Percentiles rank a stretch among this genome's conserved stretches.
Conservation (phyloP, 192 early-diverging fungal species). For the Funneliformis mosseae region DNA sequence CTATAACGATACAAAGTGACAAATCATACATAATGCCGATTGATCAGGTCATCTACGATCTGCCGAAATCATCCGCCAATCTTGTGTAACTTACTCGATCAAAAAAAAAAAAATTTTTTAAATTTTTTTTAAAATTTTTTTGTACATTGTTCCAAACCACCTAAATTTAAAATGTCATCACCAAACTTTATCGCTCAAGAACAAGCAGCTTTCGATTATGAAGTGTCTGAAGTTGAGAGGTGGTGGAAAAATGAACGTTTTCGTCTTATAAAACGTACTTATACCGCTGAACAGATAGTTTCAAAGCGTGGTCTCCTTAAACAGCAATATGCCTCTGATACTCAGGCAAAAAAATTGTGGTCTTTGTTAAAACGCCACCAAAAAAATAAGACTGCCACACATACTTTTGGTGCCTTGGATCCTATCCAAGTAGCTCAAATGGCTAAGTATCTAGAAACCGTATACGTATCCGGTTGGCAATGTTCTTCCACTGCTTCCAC, state of each 20-base stretch:
- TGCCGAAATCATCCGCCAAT: too few species aligned
- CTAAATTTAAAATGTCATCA: constrained; percentile 33
- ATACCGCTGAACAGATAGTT: constrained; percentile 74
- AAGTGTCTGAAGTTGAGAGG: constrained; percentile 81
- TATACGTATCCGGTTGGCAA: constrained; percentile 92
- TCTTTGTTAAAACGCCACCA: constrained; percentile 76
- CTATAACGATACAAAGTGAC: too few species aligned
- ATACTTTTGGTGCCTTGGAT: constrained; percentile 95
- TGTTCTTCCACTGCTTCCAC: constrained; percentile 82
- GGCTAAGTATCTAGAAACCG: constrained; percentile 80
- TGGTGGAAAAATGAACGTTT: constrained; percentile 91
- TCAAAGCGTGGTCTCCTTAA: constrained; percentile 84
- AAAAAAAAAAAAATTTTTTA: neutral
- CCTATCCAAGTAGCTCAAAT: constrained; percentile 95
- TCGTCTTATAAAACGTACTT: constrained; percentile 80
- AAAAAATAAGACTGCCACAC: constrained; percentile 74
- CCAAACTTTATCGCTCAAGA: constrained; percentile 58
- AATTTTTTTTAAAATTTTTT: neutral
- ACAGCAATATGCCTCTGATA: constrained; percentile 77
- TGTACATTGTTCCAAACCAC: neutral
- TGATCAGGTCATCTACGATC: too few species aligned
- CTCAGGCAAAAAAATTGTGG: constrained; percentile 94
- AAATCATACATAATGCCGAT: too few species aligned
- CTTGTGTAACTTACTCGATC: too few species aligned
- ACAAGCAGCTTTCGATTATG: constrained; percentile 71